phyloP scores from a whole-genome alignment of 129 eudicot species.

The Kitagawia praeruptora region DNA sequence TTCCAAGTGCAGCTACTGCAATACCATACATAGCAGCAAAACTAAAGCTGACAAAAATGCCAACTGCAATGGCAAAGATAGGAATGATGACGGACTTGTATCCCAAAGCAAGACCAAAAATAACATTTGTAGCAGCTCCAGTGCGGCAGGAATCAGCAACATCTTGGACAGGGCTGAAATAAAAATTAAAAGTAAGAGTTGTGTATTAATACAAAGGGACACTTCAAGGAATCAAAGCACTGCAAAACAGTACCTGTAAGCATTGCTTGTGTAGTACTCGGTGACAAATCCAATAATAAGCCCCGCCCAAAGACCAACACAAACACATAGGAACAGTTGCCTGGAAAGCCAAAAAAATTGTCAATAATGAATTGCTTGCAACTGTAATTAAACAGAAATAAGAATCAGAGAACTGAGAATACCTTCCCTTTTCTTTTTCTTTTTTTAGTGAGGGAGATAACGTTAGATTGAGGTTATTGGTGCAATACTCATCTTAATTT shows the following conservation, averaged over 20 bases:
- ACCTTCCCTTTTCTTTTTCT: not conserved
- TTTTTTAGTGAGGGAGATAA: not conserved
- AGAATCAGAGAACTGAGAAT: not conserved
- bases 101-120: slow-evolving; percentile 35
- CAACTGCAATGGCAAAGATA: slow-evolving; percentile 19
- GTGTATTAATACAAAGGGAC: not conserved
- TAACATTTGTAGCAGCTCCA: slow-evolving; percentile 37
- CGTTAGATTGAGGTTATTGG: no score
- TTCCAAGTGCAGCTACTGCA: slow-evolving; percentile 24
- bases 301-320: slow-evolving; percentile 43
- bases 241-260: slow-evolving; percentile 24
- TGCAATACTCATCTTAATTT: not conserved
- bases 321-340: slow-evolving; percentile 31
- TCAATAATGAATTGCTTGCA: not conserved
- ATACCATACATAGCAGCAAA: slow-evolving; percentile 26
- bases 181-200: not conserved
- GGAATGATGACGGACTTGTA: slow-evolving; percentile 23
- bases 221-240: not conserved
- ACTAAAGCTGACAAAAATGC: slow-evolving; percentile 22
- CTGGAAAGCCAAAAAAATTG: slow-evolving; percentile 13
- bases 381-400: not conserved
- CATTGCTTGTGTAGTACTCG: slow-evolving; percentile 37
- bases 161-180: slow-evolving; percentile 31
- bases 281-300: slow-evolving; percentile 34
- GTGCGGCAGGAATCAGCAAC: slow-evolving; percentile 38